Base-by-base conservation (phyloP, 129 eudicot genomes). In the Helianthus tuberosus region DNA sequence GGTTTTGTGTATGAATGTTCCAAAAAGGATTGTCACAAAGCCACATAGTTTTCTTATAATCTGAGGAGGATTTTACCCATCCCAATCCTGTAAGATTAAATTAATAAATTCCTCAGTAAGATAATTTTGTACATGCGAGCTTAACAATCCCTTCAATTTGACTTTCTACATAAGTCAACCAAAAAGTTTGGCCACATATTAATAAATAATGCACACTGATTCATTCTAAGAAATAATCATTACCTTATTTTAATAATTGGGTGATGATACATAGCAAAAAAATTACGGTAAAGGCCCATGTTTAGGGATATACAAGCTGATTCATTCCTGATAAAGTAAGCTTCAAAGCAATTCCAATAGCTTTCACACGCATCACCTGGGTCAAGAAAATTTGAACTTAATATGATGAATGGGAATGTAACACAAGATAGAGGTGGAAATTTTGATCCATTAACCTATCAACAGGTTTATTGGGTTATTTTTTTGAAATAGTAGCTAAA, bases 281-380 rank as follows among this genome's bases (percentile, higher is more conserved):
- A 59, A 93, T 75, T 73, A 67, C 11, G 8, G 92, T 79, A 75
- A 93, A 93, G 68, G 82, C 90, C 98, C 98, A 93, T 70, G 96
- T 89, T 78, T 93, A 96, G 20, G 98, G 96, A 79, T 87, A 93
- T 68, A 84, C 80, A 60, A 93, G 81, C 74, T 93, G 98, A 79
- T 93, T 93, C 80, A 79, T 86, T 80, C 98, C 98, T 20, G 96
- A 87, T 71, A 93, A 77, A 23, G 96, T 93, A 69, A 93, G 85
- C 84, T 93, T 93, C 79, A 93, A 82, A 14, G 98, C 98, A 75
- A 93, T 93, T 57, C 98, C 98, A 8, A 93, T 76, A 68, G 98
- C 98, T 86, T 93, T 93, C 78, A 89, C 96, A 77, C 98, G 89
- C 98, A 93, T 93, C 46, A 93, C 98, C 98, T 93, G 89, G 72